A percentile compares a stretch with the other conserved stretches of the same genome.
Conservation (phyloP, 768 basidiomycete species). For the Mycena sanguinolenta region DNA sequence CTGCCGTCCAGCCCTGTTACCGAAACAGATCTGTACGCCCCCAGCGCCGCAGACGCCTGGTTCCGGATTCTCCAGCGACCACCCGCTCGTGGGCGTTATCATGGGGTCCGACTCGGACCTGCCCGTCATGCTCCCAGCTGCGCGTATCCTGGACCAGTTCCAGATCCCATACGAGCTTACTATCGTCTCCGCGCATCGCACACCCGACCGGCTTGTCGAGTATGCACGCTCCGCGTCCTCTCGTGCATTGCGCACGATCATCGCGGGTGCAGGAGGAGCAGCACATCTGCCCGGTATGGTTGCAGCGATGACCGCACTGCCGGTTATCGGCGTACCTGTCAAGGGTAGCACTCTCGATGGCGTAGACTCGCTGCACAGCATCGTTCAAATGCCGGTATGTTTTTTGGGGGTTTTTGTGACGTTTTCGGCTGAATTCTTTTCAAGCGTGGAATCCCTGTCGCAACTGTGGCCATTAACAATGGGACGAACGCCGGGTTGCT, state of each 20-base stretch:
- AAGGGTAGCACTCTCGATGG: constrained; percentile 95
- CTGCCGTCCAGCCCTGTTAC: constrained; percentile 63
- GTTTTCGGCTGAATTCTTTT: constrained; percentile 18
- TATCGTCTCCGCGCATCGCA: constrained; percentile 97
- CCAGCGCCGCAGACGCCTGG: constrained; percentile 59
- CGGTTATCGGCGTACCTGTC: constrained; percentile 97
- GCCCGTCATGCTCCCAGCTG: constrained; percentile 92
- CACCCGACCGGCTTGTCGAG: constrained; percentile 85
- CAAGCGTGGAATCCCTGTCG: constrained; percentile 95
- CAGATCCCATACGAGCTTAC: constrained; percentile 91
- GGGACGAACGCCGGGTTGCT: constrained; percentile 93
- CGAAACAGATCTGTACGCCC: constrained; percentile 68
- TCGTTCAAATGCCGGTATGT: constrained; percentile 97
- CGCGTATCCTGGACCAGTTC: constrained; percentile 87
- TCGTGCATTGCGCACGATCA: constrained; percentile 79
- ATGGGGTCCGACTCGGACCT: constrained; percentile 99
- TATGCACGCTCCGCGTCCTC: constrained; percentile 83
- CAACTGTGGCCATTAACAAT: constrained; percentile 97
- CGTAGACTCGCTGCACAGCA: constrained; percentile 96
- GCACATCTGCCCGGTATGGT: constrained; percentile 99
- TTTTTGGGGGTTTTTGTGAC: background rate
- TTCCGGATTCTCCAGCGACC: constrained; percentile 68
- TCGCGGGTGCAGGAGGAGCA: constrained; percentile 98
- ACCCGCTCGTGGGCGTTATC: constrained; percentile 91
- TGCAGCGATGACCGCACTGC: constrained; percentile 91